Base-by-base conservation (phyloP, 2,329 filamentous ascomycete species). In the Fusarium ramigenum region DNA sequence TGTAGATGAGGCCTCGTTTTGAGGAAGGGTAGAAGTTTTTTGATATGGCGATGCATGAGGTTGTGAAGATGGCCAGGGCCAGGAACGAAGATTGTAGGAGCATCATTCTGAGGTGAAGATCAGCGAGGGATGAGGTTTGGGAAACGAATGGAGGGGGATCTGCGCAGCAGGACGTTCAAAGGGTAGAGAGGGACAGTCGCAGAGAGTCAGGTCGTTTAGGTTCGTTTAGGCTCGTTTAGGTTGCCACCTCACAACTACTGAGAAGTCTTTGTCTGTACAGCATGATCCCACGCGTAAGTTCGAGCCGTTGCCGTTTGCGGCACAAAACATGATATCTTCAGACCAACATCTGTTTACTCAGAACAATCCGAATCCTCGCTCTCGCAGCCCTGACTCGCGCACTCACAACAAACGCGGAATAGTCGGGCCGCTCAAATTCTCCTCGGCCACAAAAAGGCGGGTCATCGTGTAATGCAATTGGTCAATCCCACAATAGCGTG, bases 21-120 rank as follows among this genome's bases (percentile, higher is more conserved):
- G 50, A 54, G 9, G 50, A 54, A 7, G 50, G 50, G 19, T 54
- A 54, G 34, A 54, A 54, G 50, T 54, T 37, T 39, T 54, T 54
- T 1, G 50, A 54, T 9, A 54, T 40, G 15, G 50, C 50, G 7
- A 18, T 9, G 15, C 34, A 40, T 12, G 50, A 54, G 4, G 25
- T 1, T 16, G 23, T 8, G 36, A 54, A 18, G 7, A 54, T 5
- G 34, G 50, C 34, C 34, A 40, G 7, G 4, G 50, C 23, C 50
- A 54, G 2, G 1, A 39, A 4, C 1, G 23, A 18, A 5, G 19
- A 54, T 28, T 54, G 50, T 54, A 28, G 2, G 23, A 28, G 4
- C 23, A n/a, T 8, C 23, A 28, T 54, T 0, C 0, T 9, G 3
- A 8, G 7, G 25, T 12, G 23, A 12, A 7, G 10, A 14, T 28